Percentiles rank a stretch among this genome's conserved stretches.
phyloP scores from a whole-genome alignment of 139 green algal genomes.

The Trebouxia sp. region DNA sequence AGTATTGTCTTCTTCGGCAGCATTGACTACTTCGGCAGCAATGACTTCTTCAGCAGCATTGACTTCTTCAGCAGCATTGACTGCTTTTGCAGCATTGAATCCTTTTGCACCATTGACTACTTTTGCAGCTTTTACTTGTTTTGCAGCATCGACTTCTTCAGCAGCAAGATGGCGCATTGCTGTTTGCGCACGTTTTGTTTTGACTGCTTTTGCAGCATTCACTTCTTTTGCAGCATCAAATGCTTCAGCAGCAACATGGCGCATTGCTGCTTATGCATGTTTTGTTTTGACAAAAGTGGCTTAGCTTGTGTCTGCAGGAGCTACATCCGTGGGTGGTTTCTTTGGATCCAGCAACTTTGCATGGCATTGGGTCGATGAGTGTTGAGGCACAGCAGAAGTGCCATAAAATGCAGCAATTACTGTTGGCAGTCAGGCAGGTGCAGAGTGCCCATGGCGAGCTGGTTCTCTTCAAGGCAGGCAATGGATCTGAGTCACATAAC shows the following conservation, averaged over 20 bases:
- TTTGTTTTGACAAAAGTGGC: background rate
- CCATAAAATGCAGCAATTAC: background rate
- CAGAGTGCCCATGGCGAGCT: background rate
- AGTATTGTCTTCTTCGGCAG: too few relatives aligned
- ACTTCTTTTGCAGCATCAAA: too few relatives aligned
- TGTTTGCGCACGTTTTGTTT: too few relatives aligned
- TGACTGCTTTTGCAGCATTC: too few relatives aligned
- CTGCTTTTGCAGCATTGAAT: too few relatives aligned
- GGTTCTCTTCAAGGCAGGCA: background rate
- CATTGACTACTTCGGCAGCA: too few relatives aligned
- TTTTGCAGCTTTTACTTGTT: too few relatives aligned
- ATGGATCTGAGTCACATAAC: background rate
- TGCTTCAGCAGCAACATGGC: background rate
- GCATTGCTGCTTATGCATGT: background rate
- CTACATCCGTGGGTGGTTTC: background rate
- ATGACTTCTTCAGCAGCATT: too few relatives aligned
- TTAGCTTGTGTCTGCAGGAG: too few relatives aligned
- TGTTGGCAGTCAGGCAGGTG: background rate
- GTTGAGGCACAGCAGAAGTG: background rate
- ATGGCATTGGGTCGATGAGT: slow-evolving; percentile 10
- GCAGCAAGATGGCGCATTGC: too few relatives aligned
- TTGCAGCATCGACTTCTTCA: too few relatives aligned
- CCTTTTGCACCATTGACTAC: too few relatives aligned
- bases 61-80: background rate
- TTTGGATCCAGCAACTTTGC: background rate